Evolutionary conservation across 768 basidiomycete species (phyloP).

Genomic region (Trametes cinnabarina): DNA sequence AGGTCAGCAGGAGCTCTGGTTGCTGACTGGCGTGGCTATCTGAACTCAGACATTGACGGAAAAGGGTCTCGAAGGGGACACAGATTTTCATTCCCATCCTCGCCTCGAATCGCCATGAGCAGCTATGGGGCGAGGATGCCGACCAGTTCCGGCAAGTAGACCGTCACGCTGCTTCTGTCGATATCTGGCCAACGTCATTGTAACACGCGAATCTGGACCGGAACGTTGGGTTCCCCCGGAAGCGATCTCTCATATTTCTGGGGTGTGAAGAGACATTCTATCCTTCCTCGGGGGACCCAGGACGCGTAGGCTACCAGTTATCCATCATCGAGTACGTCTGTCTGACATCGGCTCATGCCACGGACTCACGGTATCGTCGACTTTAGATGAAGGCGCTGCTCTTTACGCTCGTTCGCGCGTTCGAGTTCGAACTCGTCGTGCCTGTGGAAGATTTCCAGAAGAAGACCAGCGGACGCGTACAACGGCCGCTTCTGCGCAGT

Average conservation of each 20-base stretch:
- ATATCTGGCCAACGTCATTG: too few relatives aligned
- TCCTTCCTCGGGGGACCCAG: slow-evolving; percentile 65
- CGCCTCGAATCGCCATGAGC: slow-evolving; percentile 47
- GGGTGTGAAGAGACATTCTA: slow-evolving; percentile 58
- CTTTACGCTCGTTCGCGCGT: slow-evolving; percentile 31
- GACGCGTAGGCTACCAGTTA: slow-evolving; percentile 69
- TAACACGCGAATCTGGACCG: slow-evolving; percentile 39
- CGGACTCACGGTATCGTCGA: too few relatives aligned
- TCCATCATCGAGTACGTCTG: slow-evolving; percentile 55
- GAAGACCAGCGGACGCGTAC: slow-evolving; percentile 20
- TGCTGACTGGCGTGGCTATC: too few relatives aligned
- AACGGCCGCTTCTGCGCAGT: slow-evolving; percentile 24
- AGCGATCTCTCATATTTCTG: slow-evolving; percentile 46
- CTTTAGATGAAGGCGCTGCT: slow-evolving; percentile 35
- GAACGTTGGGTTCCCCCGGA: slow-evolving; percentile 61
- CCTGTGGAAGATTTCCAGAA: slow-evolving; percentile 22
- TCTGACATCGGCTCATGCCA: too few relatives aligned
- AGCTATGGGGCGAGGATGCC: slow-evolving; percentile 64
- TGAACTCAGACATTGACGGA: too few relatives aligned
- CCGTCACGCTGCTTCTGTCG: background rate
- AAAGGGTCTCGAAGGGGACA: slow-evolving; percentile 27
- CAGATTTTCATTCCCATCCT: slow-evolving; percentile 49
- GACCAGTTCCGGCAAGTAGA: slow-evolving; percentile 49
- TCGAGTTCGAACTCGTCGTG: slow-evolving; percentile 33
- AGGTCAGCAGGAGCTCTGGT: too few relatives aligned